Base-by-base conservation (phyloP, 2,329 filamentous ascomycete genomes). In the Grosmannia penicillata region DNA sequence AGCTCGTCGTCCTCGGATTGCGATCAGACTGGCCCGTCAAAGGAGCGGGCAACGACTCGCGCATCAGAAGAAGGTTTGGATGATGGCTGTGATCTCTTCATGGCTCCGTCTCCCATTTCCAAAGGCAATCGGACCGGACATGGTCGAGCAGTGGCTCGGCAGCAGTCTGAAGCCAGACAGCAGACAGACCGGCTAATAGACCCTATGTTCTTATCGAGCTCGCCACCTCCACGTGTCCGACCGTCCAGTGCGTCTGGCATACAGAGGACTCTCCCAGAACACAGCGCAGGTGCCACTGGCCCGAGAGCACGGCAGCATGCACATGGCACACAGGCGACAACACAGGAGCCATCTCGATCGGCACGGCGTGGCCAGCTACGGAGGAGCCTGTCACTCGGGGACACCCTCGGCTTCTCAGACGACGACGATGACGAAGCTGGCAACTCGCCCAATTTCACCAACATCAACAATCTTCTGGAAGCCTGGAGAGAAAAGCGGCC, bases 361-460 rank as follows among this genome's bases (percentile, higher is more conserved):
- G 19, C 8, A 10, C 21, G 17, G 6, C 29, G 28, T 26, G 33
- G 22, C 6, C 29, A 32, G 4, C 8, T 40, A 7, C 33, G 38
- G 26, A 33, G 44, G 10, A 46, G 42, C 28, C 28, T 41, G 8
- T 46, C 42, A 1, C 40, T 40, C 8, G 41, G 39, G 4, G 31
- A 35, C 8, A 15, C 24, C 0, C n/a, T 43, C 15, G 22, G 22
- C 13, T 40, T 44, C 15, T 11, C 26, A 22, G 44, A 45, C 10
- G 36, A 40, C 5, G 44, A 45, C 6, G 44, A 44, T n/a, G 37
- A 39, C 3, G 14, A 32, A 6, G 9, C 8, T 10, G 17, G 29
- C 26, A 15, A 14, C 17, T 18, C 19, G 4, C 21, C 29, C 3
- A 19, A 28, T 1, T 41, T 35, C 22, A 6, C 9, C 6, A 6